Evolutionary conservation across 2,329 filamentous ascomycete species (phyloP), one percentile per base, ranked within the genome.

Genomic region (Epichloe sp.): DNA sequence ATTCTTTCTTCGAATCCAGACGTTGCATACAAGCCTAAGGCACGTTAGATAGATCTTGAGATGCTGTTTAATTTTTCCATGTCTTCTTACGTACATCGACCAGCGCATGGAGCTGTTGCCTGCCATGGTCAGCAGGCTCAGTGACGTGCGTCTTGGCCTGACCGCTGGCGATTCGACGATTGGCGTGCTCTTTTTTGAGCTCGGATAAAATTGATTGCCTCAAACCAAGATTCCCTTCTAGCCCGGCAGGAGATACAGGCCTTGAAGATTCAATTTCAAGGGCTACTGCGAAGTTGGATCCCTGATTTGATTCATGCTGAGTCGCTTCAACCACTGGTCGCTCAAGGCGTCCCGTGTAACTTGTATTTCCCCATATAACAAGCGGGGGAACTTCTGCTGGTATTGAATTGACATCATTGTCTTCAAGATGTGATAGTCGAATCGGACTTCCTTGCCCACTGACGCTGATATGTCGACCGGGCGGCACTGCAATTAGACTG

Each of bases 401-500:
- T 3, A 31, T 19, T 14, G 41, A 15, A 19, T 34, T 12, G 5
- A 26, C 17, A 31, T 19, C 10, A 14, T 23, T 36, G 6, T 36
- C 36, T 6, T 23, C 40, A 21, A 34, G 31, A 3, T 36, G 23
- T n/a, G 37, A 44, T 12, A 43, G 8, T n/a, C 36, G 46, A 26
- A 53, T 47, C 26, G 51, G 51, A 31, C 51, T 53, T 42, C 51
- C 51, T n/a, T 34, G 23, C 7, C 45, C 40, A 19, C 51, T 50
- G 14, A 53, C 44, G 38, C 44, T 50, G 47, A 53, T 46, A 17
- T 42, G 37, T 34, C 46, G 42, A 35, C 8, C 26, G 17, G n/a
- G 17, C 15, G 46, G 35, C 35, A 5, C 11, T 21, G 31, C 3
- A 42, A 47, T 21, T 17, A 14, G 4, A n/a, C 42, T 12, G 14